These are phyloP conservation scores for Podospora australis DNA, from an alignment of 495 filamentous ascomycete species.

Conservation along the genomic window DNA sequence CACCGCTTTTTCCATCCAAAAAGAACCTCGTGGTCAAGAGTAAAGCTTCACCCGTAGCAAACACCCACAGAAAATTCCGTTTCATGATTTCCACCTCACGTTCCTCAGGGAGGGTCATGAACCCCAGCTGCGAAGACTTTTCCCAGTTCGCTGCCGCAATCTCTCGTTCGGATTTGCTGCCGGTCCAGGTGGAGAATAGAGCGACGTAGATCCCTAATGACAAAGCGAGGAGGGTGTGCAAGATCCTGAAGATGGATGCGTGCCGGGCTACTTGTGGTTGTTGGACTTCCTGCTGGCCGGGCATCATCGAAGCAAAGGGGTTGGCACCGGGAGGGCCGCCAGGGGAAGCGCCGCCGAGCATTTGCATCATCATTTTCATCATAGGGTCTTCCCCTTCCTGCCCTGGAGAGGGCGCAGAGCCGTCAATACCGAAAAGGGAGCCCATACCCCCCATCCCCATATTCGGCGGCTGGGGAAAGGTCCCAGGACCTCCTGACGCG, in stretches of 20 bases:
- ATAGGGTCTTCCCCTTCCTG: conserved; percentile 29
- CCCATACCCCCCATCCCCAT: not conserved
- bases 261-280: conserved; percentile 22
- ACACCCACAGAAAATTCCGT: conserved; percentile 59
- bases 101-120: not conserved
- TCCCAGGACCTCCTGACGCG: conserved; percentile 8
- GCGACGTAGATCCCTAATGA: conserved; percentile 65
- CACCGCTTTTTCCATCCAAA: conserved; percentile 40
- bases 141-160: conserved; percentile 3
- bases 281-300: conserved; percentile 9
- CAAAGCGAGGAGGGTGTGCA: conserved; percentile 70
- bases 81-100: conserved; percentile 15
- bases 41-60: conserved; percentile 73
- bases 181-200: conserved; percentile 56
- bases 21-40: conserved; percentile 62
- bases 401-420: conserved; percentile 33
- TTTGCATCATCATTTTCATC: conserved; percentile 30
- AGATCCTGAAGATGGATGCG: conserved; percentile 61
- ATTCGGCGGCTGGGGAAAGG: not conserved
- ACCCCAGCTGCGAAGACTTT: not conserved
- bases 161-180: conserved; percentile 44
- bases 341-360: conserved; percentile 18
- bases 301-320: conserved; percentile 28
- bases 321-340: conserved; percentile 29
- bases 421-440: not conserved